These are phyloP conservation scores for Tubosaeta sp. DNA, from an alignment of 768 basidiomycete genomes.

Conservation along the genomic window DNA sequence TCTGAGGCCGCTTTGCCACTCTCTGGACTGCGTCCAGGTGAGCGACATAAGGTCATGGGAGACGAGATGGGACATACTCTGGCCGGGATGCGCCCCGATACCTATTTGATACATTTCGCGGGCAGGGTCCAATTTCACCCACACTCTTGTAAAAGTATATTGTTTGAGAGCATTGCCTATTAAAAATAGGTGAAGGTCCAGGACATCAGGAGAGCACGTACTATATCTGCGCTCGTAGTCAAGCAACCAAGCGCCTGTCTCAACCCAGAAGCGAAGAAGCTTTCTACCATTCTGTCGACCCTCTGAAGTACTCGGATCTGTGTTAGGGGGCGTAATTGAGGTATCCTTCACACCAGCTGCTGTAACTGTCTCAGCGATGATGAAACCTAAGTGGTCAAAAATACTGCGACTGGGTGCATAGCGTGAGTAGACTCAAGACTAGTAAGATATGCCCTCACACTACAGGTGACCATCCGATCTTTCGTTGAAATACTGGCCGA, in stretches of 20 bases:
- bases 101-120: constrained; percentile 70
- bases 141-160: constrained; percentile 36
- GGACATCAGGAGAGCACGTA: constrained; percentile 23
- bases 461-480: constrained; percentile 60
- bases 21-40: constrained; percentile 46
- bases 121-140: constrained; percentile 53
- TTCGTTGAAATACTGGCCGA: constrained; percentile 53
- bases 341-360: constrained; percentile 34
- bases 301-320: constrained; percentile 41
- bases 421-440: constrained; percentile 9
- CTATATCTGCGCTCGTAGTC: constrained; percentile 51
- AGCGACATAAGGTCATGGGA: not conserved
- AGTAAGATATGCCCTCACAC: constrained; percentile 42
- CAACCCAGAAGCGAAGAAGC: constrained; percentile 78
- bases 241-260: constrained; percentile 61
- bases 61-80: constrained; percentile 46
- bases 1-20: constrained; percentile 40
- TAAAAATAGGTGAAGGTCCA: constrained; percentile 9
- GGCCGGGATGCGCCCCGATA: constrained; percentile 74
- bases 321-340: constrained; percentile 51
- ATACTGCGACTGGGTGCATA: constrained; percentile 33
- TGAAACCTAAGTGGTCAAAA: constrained; percentile 41
- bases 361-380: constrained; percentile 18
- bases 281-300: constrained; percentile 54
- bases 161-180: constrained; percentile 47